Evolutionary conservation across 768 basidiomycete species (phyloP), one percentile per base, ranked within the genome.

Genomic region (Termitomyces sp.): DNA sequence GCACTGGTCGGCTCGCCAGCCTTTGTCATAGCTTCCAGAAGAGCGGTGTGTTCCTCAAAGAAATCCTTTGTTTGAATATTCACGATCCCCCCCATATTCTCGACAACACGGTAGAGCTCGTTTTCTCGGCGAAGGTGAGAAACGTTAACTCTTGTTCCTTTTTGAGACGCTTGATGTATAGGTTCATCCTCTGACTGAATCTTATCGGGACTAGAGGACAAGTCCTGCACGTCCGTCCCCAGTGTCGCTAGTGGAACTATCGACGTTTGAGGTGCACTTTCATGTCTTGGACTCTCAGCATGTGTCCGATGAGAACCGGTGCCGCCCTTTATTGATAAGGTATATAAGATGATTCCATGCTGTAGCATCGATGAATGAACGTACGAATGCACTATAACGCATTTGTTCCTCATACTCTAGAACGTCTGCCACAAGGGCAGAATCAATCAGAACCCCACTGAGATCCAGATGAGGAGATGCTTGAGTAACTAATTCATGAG

Each of bases 101-200:
- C 78, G n/a, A 93, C 69, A 21, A 89, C 78, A 30, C 80, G 83
- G 54, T 84, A 66, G 47, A 94, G 68, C 68, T 94, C 92, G 58
- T 88, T 90, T 72, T 94, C 90, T 21, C 92, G 82, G 3, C 89
- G 83, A 41, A 91, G 73, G 56, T 86, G 79, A 16, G 91, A 89
- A 25, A 94, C 81, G 61, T 93, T 94, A 47, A 82, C 74, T 59
- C 78, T 80, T 72, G 59, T 35, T 8, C 49, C 58, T 23, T 62
- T 59, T 25, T 59, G 25, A 27, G 42, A 37, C 7, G 28, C n/a
- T 37, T 59, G 23, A 25, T 46, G 48, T 5, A 32, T 42, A 21
- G 32, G 17, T 49, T 44, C 56, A 16, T 32, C 47, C 6, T 50
- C 57, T 28, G 45, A 23, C n/a, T 47, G 54, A 23, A 25, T 23